Conservation (phyloP, 805 yeast species). For the Geotrichum ghanense region DNA sequence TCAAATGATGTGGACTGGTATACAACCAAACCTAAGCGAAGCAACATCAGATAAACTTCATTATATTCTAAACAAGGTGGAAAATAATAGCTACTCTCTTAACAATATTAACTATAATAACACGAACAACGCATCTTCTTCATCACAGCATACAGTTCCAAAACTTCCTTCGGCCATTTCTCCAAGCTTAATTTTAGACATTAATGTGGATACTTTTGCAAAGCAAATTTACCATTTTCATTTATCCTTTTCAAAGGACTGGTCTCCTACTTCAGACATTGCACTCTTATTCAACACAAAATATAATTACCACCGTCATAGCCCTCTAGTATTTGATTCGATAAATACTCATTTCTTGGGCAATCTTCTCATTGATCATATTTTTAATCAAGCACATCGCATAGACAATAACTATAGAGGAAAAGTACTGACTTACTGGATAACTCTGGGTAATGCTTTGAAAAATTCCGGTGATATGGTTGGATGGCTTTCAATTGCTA, state of each 20-base stretch:
- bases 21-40: conserved; percentile 14
- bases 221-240: conserved; percentile 57
- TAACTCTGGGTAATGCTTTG: conserved; percentile 64
- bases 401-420: conserved; percentile 38
- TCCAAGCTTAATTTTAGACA: conserved; percentile 40
- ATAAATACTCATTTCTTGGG: conserved; percentile 70
- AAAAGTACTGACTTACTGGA: conserved; percentile 66
- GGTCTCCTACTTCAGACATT: conserved; percentile 77
- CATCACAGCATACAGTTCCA: conserved; percentile 17
- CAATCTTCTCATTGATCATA: conserved; percentile 53
- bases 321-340: conserved; percentile 71
- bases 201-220: conserved; percentile 46
- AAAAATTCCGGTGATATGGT: conserved; percentile 86
- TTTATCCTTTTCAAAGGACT: conserved; percentile 45
- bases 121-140: conserved; percentile 12
- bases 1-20: conserved; percentile 13
- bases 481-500: conserved; percentile 85
- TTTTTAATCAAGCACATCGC: conserved; percentile 34
- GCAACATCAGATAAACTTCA: conserved; percentile 15
- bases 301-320: conserved; percentile 35
- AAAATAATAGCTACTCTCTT: conserved; percentile 4
- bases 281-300: conserved; percentile 52
- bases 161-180: conserved; percentile 13
- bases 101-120: conserved; percentile 11
- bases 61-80: conserved; percentile 13